These are phyloP conservation scores for Hemisphaericaspora xylanilytica DNA, from an alignment of 1,139 yeast species.

Conservation along the genomic window DNA sequence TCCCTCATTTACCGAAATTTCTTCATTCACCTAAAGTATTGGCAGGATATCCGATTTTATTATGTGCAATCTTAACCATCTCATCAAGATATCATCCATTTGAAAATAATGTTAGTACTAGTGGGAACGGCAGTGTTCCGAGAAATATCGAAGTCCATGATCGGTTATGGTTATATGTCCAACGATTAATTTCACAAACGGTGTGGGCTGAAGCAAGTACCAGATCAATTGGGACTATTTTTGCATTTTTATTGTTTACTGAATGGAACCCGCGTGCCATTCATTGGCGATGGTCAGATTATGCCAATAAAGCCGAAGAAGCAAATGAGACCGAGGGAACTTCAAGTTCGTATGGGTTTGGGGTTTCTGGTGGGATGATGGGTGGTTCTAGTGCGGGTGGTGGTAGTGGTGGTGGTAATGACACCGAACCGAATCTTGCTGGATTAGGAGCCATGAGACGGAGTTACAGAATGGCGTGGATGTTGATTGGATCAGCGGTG, in stretches of 20 bases:
- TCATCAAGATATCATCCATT: constrained; percentile 71
- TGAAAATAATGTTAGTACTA: constrained; percentile 31
- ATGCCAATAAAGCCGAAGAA: constrained; percentile 63
- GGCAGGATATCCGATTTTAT: constrained; percentile 74
- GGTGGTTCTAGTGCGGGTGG: constrained; percentile 5
- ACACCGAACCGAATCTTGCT: constrained; percentile 45
- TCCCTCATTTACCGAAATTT: constrained; percentile 79
- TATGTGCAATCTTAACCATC: constrained; percentile 78
- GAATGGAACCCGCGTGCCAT: constrained; percentile 97
- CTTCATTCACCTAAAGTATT: constrained; percentile 64
- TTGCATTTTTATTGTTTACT: constrained; percentile 81
- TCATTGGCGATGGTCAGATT: constrained; percentile 85
- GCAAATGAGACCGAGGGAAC: constrained; percentile 15
- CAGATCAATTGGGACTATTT: constrained; percentile 79
- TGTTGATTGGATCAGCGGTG: constrained; percentile 85
- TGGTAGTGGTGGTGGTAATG: constrained; percentile 7
- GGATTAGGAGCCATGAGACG: constrained; percentile 86
- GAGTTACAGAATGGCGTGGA: constrained; percentile 90
- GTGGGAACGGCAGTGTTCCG: constrained; percentile 31
- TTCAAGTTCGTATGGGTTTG: background rate
- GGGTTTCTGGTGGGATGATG: constrained; percentile 2
- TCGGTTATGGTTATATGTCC: constrained; percentile 80
- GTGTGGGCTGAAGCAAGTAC: constrained; percentile 96
- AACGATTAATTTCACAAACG: constrained; percentile 75
- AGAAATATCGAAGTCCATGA: constrained; percentile 68